Conservation (phyloP, 768 basidiomycete species). For the Coprinopsis marcescibilis region DNA sequence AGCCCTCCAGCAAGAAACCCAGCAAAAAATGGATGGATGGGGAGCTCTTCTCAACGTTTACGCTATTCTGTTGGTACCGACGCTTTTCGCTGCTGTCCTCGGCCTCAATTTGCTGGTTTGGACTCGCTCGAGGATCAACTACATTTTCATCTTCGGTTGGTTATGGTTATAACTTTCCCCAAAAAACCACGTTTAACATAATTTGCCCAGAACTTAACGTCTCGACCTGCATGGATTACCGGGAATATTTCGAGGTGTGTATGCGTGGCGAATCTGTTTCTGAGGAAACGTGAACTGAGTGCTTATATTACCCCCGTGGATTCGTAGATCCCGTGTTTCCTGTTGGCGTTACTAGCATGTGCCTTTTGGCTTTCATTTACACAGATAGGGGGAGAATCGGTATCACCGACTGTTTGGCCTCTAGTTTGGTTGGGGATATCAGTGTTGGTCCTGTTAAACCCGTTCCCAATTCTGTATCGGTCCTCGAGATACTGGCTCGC, state of each 20-base stretch:
- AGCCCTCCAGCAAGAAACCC: slow-evolving; percentile 55
- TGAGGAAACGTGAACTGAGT: too few species aligned
- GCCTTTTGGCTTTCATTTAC: slow-evolving; percentile 84
- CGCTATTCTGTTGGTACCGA: slow-evolving; percentile 64
- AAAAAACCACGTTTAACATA: neutral
- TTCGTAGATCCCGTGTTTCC: slow-evolving; percentile 72
- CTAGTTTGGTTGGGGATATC: slow-evolving; percentile 73
- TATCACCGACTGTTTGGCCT: slow-evolving; percentile 73
- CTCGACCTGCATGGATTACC: slow-evolving; percentile 67
- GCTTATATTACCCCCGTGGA: too few species aligned
- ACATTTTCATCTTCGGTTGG: slow-evolving; percentile 86
- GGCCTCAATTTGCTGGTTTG: slow-evolving; percentile 83
- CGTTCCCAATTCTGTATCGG: slow-evolving; percentile 60
- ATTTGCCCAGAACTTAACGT: slow-evolving; percentile 56
- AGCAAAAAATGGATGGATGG: slow-evolving; percentile 59
- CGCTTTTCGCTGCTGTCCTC: slow-evolving; percentile 70
- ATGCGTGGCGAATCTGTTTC: too few species aligned
- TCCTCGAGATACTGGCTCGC: slow-evolving; percentile 80
- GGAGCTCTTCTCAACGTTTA: slow-evolving; percentile 75
- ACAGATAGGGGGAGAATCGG: slow-evolving; percentile 44
- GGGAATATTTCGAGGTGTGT: slow-evolving; percentile 61
- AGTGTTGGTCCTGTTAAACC: slow-evolving; percentile 60
- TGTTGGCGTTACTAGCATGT: slow-evolving; percentile 69
- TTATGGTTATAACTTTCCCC: slow-evolving; percentile 12
- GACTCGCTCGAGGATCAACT: slow-evolving; percentile 76